Evolutionary conservation across 2,329 filamentous ascomycete genomes (phyloP), one percentile per base, ranked within the genome.

Genomic region (Capronia coronata): DNA sequence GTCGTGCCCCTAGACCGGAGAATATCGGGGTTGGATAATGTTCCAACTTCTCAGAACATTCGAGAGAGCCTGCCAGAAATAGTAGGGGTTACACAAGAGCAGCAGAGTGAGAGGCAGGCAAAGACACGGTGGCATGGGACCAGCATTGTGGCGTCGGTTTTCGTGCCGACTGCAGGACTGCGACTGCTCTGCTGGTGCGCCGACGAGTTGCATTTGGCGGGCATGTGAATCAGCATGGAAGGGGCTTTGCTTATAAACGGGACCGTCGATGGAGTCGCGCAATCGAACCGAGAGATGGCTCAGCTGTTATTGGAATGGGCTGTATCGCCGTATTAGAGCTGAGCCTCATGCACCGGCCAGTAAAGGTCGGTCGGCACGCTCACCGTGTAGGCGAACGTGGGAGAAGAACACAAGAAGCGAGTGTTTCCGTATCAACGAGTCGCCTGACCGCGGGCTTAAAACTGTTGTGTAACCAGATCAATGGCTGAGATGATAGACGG

Each of bases 41-140:
- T 44, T 29, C 51, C 51, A 48, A 35, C 21, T 30, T 19, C 34
- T 50, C 48, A 48, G 48, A 54, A 54, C 30, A 35, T 51, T 27
- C 25, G 18, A 37, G 23, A 34, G 39, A 40, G 27, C 16, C n/a
- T 42, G 44, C 51, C 41, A 48, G 51, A 50, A 50, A 51, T 54
- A 48, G 35, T 39, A 7, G 11, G 10, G 3, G 46, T 49, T 37
- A 45, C 46, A 49, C 46, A 38, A 37, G 34, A 18, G 35, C 35
- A 45, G 48, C 22, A 32, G 14, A 18, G 22, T 14, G 25, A 25
- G 22, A n/a, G 34, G n/a, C n/a, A n/a, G n/a, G n/a, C 18, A 39
- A 44, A 3, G 23, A 39, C 19, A 32, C 27, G n/a, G 34, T n/a
- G 16, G 39, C 37, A 16, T 22, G 32, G n/a, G 19, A 29, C 47